These are phyloP conservation scores for Xylogone sp. DNA, from an alignment of 2,329 filamentous ascomycete species.

Conservation along the genomic window DNA sequence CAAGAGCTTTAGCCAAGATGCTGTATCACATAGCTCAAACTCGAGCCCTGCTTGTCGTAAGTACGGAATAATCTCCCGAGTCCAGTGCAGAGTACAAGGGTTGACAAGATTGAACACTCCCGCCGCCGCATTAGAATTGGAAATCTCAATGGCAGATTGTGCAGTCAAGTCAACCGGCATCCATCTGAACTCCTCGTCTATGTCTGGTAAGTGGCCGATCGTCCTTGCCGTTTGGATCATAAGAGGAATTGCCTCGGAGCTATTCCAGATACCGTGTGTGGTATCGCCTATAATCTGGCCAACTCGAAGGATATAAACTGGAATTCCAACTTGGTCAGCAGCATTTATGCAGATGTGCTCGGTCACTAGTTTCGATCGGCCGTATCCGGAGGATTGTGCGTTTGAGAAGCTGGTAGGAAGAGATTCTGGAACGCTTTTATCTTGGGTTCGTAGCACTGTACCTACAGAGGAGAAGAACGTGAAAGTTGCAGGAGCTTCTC, in stretches of 20 bases:
- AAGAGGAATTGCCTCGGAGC: background rate
- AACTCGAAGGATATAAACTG: slow-evolving; percentile 34
- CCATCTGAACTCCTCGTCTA: slow-evolving; percentile 33
- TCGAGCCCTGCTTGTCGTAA: background rate
- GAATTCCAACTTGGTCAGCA: slow-evolving; percentile 10
- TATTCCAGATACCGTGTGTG: background rate
- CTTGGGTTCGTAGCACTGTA: slow-evolving; percentile 28
- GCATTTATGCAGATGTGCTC: slow-evolving; percentile 40
- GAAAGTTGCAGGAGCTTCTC: slow-evolving; percentile 25
- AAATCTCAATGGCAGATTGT: background rate
- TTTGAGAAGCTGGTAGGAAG: background rate
- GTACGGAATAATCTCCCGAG: background rate
- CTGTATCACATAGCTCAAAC: background rate
- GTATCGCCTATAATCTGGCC: slow-evolving; percentile 42
- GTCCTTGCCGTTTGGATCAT: background rate
- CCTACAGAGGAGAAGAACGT: slow-evolving; percentile 51
- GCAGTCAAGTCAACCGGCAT: background rate
- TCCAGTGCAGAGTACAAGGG: background rate
- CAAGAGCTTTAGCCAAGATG: background rate
- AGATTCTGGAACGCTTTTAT: no score
- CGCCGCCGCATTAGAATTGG: background rate
- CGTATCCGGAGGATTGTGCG: slow-evolving; percentile 47
- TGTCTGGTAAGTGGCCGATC: slow-evolving; percentile 39
- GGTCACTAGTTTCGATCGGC: slow-evolving; percentile 43
- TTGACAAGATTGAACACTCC: background rate